phyloP scores from a whole-genome alignment of 2,329 filamentous ascomycete species.

The Cladophialophora carrionii region DNA sequence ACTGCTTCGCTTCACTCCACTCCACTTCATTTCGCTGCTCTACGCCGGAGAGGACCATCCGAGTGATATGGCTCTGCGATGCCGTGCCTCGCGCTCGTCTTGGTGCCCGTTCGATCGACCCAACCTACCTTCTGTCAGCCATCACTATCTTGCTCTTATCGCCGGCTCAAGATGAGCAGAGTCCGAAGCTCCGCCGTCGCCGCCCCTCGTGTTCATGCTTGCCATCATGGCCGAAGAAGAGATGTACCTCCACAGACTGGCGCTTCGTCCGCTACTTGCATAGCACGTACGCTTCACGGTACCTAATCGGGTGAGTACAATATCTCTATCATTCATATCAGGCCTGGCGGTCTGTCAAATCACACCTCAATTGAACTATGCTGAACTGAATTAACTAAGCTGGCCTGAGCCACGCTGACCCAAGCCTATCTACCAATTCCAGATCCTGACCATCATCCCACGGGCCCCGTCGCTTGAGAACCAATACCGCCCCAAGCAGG shows the following conservation, averaged over 20 bases:
- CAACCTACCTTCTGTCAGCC: not conserved
- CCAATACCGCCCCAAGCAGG: not conserved
- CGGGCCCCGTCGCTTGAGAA: not conserved
- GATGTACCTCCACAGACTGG: not conserved
- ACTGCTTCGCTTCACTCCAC: not conserved
- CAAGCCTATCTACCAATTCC: not conserved
- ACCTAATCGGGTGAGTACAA: not conserved
- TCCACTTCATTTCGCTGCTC: conserved; percentile 1
- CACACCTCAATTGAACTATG: too few relatives aligned
- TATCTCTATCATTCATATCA: not conserved
- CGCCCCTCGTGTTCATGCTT: not conserved
- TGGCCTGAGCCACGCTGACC: not conserved
- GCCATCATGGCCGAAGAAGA: not conserved
- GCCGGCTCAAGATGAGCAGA: not conserved
- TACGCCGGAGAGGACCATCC: not conserved
- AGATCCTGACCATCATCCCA: not conserved
- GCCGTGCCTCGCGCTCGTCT: not conserved
- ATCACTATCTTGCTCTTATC: not conserved
- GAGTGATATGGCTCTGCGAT: not conserved
- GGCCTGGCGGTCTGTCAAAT: not conserved
- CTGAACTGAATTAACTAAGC: not conserved
- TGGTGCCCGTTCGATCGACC: not conserved
- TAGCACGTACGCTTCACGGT: not conserved
- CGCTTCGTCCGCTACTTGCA: not conserved
- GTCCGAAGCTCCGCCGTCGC: not conserved